Conservation (phyloP, 208 protist genomes). For the Jaenimonas drosophilae region DNA sequence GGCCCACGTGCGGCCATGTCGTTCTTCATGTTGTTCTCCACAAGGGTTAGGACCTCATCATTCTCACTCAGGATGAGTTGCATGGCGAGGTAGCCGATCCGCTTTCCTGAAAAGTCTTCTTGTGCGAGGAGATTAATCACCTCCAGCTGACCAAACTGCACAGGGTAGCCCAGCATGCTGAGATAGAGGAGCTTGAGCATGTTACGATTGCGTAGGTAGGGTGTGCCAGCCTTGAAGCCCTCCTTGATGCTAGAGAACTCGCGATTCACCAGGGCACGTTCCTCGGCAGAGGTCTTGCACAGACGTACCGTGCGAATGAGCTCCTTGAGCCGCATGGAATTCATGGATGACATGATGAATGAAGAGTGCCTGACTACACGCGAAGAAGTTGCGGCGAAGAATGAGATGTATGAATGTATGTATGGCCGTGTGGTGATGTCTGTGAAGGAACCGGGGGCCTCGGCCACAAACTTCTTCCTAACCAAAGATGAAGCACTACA, state of each 20-base stretch:
- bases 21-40: constrained; percentile 96
- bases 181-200: constrained; percentile 99
- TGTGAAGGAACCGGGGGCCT: too few species aligned
- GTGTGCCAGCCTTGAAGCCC: constrained; percentile 88
- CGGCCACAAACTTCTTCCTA: too few species aligned
- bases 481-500: too few species aligned
- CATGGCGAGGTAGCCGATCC: constrained; percentile 96
- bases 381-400: not conserved
- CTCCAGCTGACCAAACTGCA: constrained; percentile 99
- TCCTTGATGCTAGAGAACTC: constrained; percentile 95
- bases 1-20: constrained; percentile 89
- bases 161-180: constrained; percentile 98
- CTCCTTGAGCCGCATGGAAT: constrained; percentile 87
- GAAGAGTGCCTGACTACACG: not conserved
- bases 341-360: constrained; percentile 47
- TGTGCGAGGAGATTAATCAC: constrained; percentile 96
- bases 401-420: too few species aligned
- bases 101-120: constrained; percentile 95
- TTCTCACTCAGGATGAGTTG: constrained; percentile 96
- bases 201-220: constrained; percentile 93
- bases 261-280: constrained; percentile 93
- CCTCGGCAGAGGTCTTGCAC: constrained; percentile 95
- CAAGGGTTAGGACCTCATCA: constrained; percentile 96
- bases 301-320: constrained; percentile 95
- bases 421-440: too few species aligned